Percentiles rank a stretch among this genome's conserved stretches.
phyloP scores from a whole-genome alignment of 306 rosid genomes.

The Corylus avellana region DNA sequence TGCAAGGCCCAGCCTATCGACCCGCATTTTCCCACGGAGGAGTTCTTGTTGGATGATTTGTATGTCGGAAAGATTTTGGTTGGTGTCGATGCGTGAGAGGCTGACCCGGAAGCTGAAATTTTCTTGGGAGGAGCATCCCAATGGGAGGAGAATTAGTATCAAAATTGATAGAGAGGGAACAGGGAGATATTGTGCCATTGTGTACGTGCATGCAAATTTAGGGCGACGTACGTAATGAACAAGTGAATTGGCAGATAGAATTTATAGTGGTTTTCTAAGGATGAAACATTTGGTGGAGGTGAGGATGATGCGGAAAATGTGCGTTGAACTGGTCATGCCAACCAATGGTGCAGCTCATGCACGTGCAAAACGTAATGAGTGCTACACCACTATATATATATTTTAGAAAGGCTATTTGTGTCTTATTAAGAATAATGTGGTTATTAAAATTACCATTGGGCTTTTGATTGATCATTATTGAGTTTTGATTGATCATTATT shows the following conservation, averaged over 20 bases:
- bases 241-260: not conserved
- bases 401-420: too few species aligned
- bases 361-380: too few species aligned
- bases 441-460: too few species aligned
- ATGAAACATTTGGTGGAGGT: not conserved
- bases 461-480: too few species aligned
- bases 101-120: not conserved
- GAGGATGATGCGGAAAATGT: not conserved
- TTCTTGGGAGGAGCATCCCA: not conserved
- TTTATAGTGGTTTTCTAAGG: not conserved
- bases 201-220: not conserved
- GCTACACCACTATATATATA: too few species aligned
- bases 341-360: too few species aligned
- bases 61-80: not conserved
- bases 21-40: not conserved
- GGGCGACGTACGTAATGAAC: not conserved
- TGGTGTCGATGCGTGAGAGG: not conserved
- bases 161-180: not conserved
- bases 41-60: not conserved
- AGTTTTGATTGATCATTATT: too few species aligned
- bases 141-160: not conserved
- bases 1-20: too few species aligned
- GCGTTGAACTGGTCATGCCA: too few species aligned
- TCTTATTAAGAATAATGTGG: too few species aligned
- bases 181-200: not conserved